Evolutionary conservation across 1,284 basidiomycete species (phyloP).

Genomic region (Ustilago esculenta): DNA sequence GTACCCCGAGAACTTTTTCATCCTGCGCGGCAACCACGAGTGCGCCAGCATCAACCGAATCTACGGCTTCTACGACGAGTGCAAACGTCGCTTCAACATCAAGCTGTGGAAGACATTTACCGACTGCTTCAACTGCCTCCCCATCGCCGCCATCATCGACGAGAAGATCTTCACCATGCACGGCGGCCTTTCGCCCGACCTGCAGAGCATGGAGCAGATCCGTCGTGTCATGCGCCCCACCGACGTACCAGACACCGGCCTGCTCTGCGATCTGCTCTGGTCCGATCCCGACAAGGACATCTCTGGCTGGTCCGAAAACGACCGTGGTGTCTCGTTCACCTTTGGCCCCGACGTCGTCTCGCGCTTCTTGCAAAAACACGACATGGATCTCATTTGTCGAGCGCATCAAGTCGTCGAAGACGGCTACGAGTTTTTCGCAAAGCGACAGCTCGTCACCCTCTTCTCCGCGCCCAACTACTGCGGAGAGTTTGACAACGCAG

Average conservation of each 20-base stretch:
- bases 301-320: slow-evolving; percentile 99
- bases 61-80: slow-evolving; percentile 97
- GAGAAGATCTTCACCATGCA: slow-evolving; percentile 94
- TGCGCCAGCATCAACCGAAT: slow-evolving; percentile 94
- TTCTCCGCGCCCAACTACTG: slow-evolving; percentile 99
- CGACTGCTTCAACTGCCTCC: slow-evolving; percentile 94
- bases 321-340: slow-evolving; percentile 97
- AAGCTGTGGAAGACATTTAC: slow-evolving; percentile 98
- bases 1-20: slow-evolving; percentile 98
- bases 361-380: slow-evolving; percentile 94
- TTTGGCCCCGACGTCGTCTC: slow-evolving; percentile 98
- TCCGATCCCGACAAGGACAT: slow-evolving; percentile 99
- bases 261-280: slow-evolving; percentile 96
- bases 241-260: slow-evolving; percentile 97
- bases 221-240: slow-evolving; percentile 98
- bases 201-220: slow-evolving; percentile 99
- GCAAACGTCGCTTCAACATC: slow-evolving; percentile 97
- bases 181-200: slow-evolving; percentile 89
- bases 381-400: slow-evolving; percentile 99
- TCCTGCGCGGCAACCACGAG: slow-evolving; percentile 92
- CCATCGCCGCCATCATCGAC: slow-evolving; percentile 94
- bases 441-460: slow-evolving; percentile 93
- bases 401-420: slow-evolving; percentile 99
- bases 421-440: slow-evolving; percentile 98
- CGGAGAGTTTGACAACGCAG: slow-evolving; percentile 98